phyloP scores from a whole-genome alignment of 1,284 basidiomycete species.

The Papiliotrema nemorosa region DNA sequence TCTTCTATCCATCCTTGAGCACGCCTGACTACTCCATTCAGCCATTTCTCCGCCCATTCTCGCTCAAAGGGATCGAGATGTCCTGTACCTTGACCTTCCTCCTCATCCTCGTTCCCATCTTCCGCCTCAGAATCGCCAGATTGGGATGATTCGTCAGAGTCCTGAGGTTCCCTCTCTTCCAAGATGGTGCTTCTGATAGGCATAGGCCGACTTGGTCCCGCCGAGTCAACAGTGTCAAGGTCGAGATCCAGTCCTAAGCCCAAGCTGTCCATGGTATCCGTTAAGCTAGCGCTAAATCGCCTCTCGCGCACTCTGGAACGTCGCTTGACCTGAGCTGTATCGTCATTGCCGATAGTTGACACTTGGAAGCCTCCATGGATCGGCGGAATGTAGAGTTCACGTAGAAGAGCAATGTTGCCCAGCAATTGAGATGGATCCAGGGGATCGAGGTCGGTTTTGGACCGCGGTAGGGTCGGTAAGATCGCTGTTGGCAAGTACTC shows the following conservation, averaged over 20 bases:
- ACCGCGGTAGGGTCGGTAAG: constrained; percentile 36
- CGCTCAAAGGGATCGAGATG: constrained; percentile 46
- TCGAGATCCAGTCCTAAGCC: constrained; percentile 20
- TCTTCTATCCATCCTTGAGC: constrained; percentile 40
- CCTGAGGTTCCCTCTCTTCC: not conserved
- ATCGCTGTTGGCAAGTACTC: constrained; percentile 30
- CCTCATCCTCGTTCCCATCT: constrained; percentile 14
- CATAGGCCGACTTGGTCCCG: not conserved
- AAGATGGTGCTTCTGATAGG: too few relatives aligned
- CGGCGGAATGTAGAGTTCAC: constrained; percentile 41
- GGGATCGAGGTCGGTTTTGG: constrained; percentile 32
- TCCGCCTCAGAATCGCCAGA: constrained; percentile 8
- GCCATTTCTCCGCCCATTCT: constrained; percentile 50
- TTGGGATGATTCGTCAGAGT: too few relatives aligned
- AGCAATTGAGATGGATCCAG: constrained; percentile 19
- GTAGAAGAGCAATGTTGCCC: constrained; percentile 31
- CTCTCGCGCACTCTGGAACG: constrained; percentile 18
- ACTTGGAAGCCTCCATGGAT: constrained; percentile 43
- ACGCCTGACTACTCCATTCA: constrained; percentile 41
- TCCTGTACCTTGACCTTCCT: constrained; percentile 10
- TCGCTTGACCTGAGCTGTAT: not conserved
- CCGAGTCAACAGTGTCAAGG: not conserved
- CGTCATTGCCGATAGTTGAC: constrained; percentile 19
- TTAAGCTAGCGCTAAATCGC: constrained; percentile 19
- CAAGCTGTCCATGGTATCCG: constrained; percentile 33